Base-by-base conservation (phyloP, 305 asterid genomes). In the Fraxinus sp. region DNA sequence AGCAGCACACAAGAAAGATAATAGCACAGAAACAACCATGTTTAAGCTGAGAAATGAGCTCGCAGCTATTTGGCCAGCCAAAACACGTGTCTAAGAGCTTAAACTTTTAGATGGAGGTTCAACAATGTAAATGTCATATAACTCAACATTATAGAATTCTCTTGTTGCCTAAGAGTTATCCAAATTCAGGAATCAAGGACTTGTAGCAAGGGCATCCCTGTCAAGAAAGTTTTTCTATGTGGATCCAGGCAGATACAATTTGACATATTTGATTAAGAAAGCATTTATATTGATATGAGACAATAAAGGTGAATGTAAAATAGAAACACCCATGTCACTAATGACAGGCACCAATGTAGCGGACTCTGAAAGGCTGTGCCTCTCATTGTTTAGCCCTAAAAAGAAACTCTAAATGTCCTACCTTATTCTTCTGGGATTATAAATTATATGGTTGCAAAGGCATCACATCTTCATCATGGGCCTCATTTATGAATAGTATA, bases 1-100 rank as follows among this genome's bases (percentile, higher is more conserved):
- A 80, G 37, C 72, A 70, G 39, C 66, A 71, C 68, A 64, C 43
- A 59, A 62, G 59, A 85, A 79, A 41, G 62, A 78, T 20, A 20
- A 80, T 33, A 75, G 13, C 22, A 30, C 49, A 81, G 35, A 20
- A 41, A 64, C 80, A 76, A 39, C 75, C 32, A 28, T 16, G 36
- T 28, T 26, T n/a, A 26, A 6, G 24, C 11, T 13, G 75, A 13
- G 10, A 35, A 37, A 62, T 32, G 36, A 43, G 72, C 70, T 46
- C 26, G 2, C 68, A 49, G 80, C 66, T 46, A 32, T 30, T 24
- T 77, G 26, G 80, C 72, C 39, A 52, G 4, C 46, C 7, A 77
- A 16, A 33, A 73, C 35, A 28, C 7, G 39, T 14, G 20, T 30
- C 22, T 68, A 68, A 70, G 10, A 70, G 75, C 39, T 70, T 30